Evolutionary conservation across 768 basidiomycete genomes (phyloP).

Genomic region (Tephrocybe sp.): DNA sequence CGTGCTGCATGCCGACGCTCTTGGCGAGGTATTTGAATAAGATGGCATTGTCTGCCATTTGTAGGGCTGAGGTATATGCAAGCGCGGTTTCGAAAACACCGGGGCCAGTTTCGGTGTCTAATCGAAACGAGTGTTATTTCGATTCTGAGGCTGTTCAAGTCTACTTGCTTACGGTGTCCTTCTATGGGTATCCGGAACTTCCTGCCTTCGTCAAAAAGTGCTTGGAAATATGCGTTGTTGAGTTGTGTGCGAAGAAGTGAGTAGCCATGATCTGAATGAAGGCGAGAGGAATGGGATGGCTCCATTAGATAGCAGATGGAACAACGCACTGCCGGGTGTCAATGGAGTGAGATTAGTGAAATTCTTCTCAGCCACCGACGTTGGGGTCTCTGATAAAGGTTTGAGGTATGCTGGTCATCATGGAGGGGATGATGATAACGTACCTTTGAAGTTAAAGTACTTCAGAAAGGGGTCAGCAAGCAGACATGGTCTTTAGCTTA

Average conservation of each 20-base stretch:
- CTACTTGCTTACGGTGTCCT: conserved; percentile 64
- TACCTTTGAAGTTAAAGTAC: conserved; percentile 93
- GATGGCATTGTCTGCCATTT: conserved; percentile 90
- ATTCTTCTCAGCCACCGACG: conserved; percentile 71
- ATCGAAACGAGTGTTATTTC: not conserved
- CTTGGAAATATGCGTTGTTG: conserved; percentile 87
- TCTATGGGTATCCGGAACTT: conserved; percentile 82
- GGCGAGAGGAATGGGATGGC: not conserved
- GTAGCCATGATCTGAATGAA: conserved; percentile 86
- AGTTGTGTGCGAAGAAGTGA: conserved; percentile 88
- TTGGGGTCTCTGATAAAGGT: conserved; percentile 66
- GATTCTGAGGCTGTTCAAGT: not conserved
- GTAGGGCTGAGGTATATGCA: conserved; percentile 72
- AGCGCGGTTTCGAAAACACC: conserved; percentile 87
- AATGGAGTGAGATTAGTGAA: conserved; percentile 74
- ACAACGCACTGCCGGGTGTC: conserved; percentile 80
- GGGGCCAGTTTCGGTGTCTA: conserved; percentile 92
- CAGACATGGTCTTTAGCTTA: not conserved
- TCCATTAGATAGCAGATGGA: not conserved
- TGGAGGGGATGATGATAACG: not conserved
- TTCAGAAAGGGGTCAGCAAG: conserved; percentile 22
- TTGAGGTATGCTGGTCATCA: not conserved
- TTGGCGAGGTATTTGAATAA: conserved; percentile 93
- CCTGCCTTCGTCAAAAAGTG: conserved; percentile 73
- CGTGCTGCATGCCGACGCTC: conserved; percentile 86